Conservation (phyloP, 116 monocot genomes). For the Iris pallida region DNA sequence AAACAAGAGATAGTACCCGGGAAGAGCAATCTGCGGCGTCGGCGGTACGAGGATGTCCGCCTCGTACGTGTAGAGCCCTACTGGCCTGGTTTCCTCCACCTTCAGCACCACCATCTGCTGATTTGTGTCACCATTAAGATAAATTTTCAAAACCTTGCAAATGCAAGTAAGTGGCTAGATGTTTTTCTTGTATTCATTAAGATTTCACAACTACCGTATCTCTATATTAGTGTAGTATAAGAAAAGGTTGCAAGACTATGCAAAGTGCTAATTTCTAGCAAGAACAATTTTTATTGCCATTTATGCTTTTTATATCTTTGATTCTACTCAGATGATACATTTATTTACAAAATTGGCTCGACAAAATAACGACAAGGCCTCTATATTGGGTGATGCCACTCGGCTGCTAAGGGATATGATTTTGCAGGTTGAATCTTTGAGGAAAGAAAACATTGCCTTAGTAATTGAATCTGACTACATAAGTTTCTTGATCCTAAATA, state of each 20-base stretch:
- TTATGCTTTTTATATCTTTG: no score
- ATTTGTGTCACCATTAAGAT: no score
- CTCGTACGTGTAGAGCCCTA: slow-evolving; percentile 5
- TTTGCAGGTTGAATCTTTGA: slow-evolving; percentile 56
- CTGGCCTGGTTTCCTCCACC: background rate
- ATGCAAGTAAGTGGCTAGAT: no score
- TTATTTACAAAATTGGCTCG: slow-evolving; percentile 48
- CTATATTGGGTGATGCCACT: slow-evolving; percentile 58
- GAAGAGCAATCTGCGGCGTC: slow-evolving; percentile 40
- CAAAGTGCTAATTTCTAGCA: no score
- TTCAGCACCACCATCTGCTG: slow-evolving; percentile 46
- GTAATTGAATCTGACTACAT: slow-evolving; percentile 67
- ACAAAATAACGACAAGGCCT: slow-evolving; percentile 80
- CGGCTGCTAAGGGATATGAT: slow-evolving; percentile 56
- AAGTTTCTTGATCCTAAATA: slow-evolving; percentile 23
- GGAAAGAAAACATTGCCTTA: slow-evolving; percentile 59
- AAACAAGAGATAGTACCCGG: slow-evolving; percentile 51
- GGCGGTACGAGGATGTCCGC: slow-evolving; percentile 17
- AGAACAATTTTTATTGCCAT: no score
- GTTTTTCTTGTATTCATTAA: no score
- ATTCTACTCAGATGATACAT: background rate
- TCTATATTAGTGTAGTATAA: no score
- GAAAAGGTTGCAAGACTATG: no score
- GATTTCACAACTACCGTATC: no score
- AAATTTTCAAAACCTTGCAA: no score